Conservation (phyloP, 805 yeast species). For the Candida qinlingensis region DNA sequence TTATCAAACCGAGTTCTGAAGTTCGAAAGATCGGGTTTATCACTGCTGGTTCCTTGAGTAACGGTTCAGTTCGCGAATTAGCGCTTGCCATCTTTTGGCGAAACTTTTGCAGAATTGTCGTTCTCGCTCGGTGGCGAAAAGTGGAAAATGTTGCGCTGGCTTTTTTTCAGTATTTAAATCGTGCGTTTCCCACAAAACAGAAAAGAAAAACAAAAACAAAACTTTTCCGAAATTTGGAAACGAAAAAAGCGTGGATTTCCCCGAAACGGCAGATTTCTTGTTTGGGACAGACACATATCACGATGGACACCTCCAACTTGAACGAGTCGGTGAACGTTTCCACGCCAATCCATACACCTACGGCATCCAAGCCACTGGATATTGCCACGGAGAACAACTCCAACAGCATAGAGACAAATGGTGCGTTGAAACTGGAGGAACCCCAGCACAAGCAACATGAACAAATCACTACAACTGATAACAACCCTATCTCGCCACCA, state of each 20-base stretch:
- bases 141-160: not conserved
- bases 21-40: too few species aligned
- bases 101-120: too few species aligned
- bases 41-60: not conserved
- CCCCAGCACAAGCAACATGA: not conserved
- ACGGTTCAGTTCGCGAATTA: not conserved
- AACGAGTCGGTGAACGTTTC: conserved; percentile 9
- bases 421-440: not conserved
- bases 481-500: conserved; percentile 41
- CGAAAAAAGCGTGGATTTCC: conserved; percentile 1
- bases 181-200: conserved; percentile 5
- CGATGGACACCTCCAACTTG: conserved; percentile 5
- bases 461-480: not conserved
- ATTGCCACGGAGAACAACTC: not conserved
- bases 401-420: not conserved
- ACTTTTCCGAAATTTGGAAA: not conserved
- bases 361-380: not conserved
- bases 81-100: not conserved
- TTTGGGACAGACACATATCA: not conserved
- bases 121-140: not conserved
- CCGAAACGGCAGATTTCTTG: conserved; percentile 4
- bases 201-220: conserved; percentile 2
- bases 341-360: conserved; percentile 12
- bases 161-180: conserved; percentile 6
- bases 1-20: too few species aligned